Percentiles rank a stretch among this genome's conserved stretches.
Conservation (phyloP, 2,329 filamentous ascomycete genomes). For the Chaetomium strumarium region DNA sequence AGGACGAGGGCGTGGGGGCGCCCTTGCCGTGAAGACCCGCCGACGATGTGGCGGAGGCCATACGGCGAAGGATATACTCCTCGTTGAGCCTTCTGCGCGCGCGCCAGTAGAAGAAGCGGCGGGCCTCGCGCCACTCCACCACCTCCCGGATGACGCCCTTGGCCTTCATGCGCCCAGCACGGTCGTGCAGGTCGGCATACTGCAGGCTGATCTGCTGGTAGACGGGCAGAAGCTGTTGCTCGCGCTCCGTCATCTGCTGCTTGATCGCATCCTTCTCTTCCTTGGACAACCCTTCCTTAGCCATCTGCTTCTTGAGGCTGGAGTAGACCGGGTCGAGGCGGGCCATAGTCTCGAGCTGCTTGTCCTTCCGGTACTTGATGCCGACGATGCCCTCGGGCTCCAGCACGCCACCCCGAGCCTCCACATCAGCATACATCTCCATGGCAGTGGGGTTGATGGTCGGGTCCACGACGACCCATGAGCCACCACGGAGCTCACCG, state of each 20-base stretch:
- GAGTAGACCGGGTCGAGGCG: constrained; percentile 82
- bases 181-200: constrained; percentile 95
- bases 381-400: constrained; percentile 97
- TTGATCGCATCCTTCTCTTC: constrained; percentile 77
- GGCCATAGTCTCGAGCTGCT: constrained; percentile 95
- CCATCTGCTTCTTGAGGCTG: constrained; percentile 72
- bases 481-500: constrained; percentile 95
- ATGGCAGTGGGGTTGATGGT: constrained; percentile 95
- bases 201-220: constrained; percentile 95
- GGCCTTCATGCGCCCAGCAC: constrained; percentile 94
- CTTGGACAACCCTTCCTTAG: constrained; percentile 55
- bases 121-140: constrained; percentile 80
- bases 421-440: constrained; percentile 99
- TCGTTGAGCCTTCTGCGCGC: constrained; percentile 93
- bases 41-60: constrained; percentile 45
- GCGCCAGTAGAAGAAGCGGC: constrained; percentile 99
- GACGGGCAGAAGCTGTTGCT: constrained; percentile 83
- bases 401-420: constrained; percentile 91
- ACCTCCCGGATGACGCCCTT: constrained; percentile 86
- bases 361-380: constrained; percentile 97
- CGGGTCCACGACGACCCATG: constrained; percentile 97
- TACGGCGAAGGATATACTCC: constrained; percentile 92
- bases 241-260: constrained; percentile 74
- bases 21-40: constrained; percentile 33
- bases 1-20: constrained; percentile 29